These are phyloP conservation scores for Peterozyma toletana DNA, from an alignment of 805 yeast species.

Conservation along the genomic window DNA sequence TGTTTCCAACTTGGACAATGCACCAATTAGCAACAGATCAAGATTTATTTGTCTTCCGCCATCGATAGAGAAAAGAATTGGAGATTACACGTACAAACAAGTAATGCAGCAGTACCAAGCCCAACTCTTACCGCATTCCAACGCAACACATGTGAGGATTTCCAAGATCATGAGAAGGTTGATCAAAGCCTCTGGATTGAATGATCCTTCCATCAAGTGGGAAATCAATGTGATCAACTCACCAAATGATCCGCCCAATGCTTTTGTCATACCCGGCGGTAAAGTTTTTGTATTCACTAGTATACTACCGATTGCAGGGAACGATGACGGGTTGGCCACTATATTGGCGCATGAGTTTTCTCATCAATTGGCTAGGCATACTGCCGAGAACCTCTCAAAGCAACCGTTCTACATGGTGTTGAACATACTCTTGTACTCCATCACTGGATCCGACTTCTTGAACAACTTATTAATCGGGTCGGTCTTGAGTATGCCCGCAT, in stretches of 20 bases:
- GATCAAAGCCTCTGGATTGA: slow-evolving; percentile 43
- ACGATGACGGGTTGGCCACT: slow-evolving; percentile 93
- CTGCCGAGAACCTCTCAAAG: slow-evolving; percentile 73
- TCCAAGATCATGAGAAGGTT: slow-evolving; percentile 57
- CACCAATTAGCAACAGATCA: slow-evolving; percentile 71
- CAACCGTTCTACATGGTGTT: slow-evolving; percentile 63
- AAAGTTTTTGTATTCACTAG: slow-evolving; percentile 85
- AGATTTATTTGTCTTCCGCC: slow-evolving; percentile 69
- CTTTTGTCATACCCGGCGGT: slow-evolving; percentile 94
- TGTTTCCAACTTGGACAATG: slow-evolving; percentile 58
- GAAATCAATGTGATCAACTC: slow-evolving; percentile 71
- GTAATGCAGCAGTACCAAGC: slow-evolving; percentile 46
- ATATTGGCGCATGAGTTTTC: slow-evolving; percentile 91
- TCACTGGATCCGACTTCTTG: slow-evolving; percentile 53
- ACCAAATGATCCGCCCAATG: slow-evolving; percentile 82
- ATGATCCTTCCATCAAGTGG: slow-evolving; percentile 44
- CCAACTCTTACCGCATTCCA: slow-evolving; percentile 50
- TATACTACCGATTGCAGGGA: slow-evolving; percentile 67
- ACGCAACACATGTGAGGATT: slow-evolving; percentile 55
- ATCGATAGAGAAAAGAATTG: slow-evolving; percentile 55
- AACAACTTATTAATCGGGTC: slow-evolving; percentile 48
- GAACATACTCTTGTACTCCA: slow-evolving; percentile 44
- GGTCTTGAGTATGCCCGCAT: slow-evolving; percentile 69
- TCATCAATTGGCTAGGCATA: slow-evolving; percentile 89
- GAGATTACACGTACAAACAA: slow-evolving; percentile 56